Evolutionary conservation across 176 grass and related monocot species (phyloP).

Genomic region (Puya raimondii): DNA sequence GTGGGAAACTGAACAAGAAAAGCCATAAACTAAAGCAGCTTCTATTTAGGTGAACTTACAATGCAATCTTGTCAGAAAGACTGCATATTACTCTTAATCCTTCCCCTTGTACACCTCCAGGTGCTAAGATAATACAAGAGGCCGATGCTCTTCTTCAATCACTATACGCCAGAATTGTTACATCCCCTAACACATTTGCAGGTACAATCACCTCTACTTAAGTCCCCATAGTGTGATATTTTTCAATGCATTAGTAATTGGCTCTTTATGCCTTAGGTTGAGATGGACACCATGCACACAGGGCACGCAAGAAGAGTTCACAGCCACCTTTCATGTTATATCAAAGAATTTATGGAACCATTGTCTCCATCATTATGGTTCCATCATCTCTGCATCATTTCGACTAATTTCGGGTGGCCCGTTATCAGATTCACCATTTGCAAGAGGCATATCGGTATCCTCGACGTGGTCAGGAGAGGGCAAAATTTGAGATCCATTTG

Average conservation of each 20-base stretch:
- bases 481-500: conserved; percentile 25
- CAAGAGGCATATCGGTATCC: conserved; percentile 29
- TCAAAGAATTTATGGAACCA: conserved; percentile 4
- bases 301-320: not conserved
- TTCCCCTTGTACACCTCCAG: not conserved
- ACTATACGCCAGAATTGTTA: not conserved
- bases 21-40: not conserved
- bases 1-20: not conserved
- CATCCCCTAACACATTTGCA: not conserved
- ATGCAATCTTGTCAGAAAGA: not conserved
- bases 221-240: not conserved
- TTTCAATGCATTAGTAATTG: not conserved
- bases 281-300: not conserved
- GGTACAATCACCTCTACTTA: not conserved
- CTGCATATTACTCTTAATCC: not conserved
- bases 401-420: conserved; percentile 19
- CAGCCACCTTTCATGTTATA: not conserved
- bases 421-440: conserved; percentile 23
- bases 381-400: conserved; percentile 21
- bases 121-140: not conserved
- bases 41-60: not conserved
- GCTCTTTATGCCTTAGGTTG: not conserved
- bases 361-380: conserved; percentile 14
- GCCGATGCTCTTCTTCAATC: not conserved
- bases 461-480: conserved; percentile 19